These are phyloP conservation scores for Halophytophthora polymorphica DNA, from an alignment of 352 stramenopile genomes.

Conservation along the genomic window DNA sequence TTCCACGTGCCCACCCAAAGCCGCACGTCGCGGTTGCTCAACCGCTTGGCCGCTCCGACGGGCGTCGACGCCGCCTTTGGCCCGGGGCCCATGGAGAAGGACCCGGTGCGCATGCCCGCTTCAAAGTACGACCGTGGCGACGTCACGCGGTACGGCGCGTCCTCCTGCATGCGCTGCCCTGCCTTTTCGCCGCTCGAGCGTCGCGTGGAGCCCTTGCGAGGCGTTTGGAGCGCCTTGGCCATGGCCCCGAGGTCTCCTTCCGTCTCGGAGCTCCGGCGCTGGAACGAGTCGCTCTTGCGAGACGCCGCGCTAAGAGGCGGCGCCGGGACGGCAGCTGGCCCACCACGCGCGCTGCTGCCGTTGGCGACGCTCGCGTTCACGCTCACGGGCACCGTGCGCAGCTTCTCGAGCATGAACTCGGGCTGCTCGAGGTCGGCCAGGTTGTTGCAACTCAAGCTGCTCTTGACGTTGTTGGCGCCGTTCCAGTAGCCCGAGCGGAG, in stretches of 20 bases:
- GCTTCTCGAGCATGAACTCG: conserved; percentile 38
- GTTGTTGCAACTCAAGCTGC: conserved; percentile 84
- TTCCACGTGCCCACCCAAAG: conserved; percentile 89
- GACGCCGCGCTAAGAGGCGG: conserved; percentile 30
- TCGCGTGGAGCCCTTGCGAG: conserved; percentile 22
- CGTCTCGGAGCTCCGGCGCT: conserved; percentile 30
- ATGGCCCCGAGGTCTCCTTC: conserved; percentile 34
- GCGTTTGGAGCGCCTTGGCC: conserved; percentile 11
- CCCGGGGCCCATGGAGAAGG: conserved; percentile 30
- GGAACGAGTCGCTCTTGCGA: conserved; percentile 52
- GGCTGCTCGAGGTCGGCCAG: conserved; percentile 58
- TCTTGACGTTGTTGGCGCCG: conserved; percentile 64
- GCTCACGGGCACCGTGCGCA: conserved; percentile 14
- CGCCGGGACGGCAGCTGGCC: conserved; percentile 10
- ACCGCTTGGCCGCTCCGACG: conserved; percentile 21
- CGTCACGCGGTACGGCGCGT: conserved; percentile 32
- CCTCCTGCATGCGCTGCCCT: conserved; percentile 6
- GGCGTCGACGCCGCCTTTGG: conserved; percentile 12
- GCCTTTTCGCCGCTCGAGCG: conserved; percentile 29
- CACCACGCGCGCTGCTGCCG: conserved; percentile 43
- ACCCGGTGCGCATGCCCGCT: conserved; percentile 39
- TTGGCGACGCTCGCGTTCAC: conserved; percentile 17
- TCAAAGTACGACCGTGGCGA: conserved; percentile 69
- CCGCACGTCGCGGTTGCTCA: conserved; percentile 47
- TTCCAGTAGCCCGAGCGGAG: conserved; percentile 73